These are phyloP conservation scores for Hippophae gyantsensis DNA, from an alignment of 306 rosid genomes.

Conservation along the genomic window DNA sequence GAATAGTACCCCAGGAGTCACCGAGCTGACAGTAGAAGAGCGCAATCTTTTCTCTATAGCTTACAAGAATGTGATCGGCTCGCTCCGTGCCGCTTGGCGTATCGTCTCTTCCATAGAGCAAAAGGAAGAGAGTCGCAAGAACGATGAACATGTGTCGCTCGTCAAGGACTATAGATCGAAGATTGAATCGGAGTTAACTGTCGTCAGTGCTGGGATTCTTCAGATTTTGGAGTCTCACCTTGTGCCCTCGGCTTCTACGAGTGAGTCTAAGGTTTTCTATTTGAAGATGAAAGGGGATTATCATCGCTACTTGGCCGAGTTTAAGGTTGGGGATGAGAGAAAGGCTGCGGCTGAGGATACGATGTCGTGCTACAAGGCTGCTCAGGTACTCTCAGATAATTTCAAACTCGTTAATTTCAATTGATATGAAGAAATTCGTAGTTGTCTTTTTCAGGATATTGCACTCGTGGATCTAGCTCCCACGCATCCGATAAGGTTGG, in stretches of 20 bases:
- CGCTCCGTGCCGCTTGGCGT: conserved; percentile 36
- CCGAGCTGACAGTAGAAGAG: conserved; percentile 36
- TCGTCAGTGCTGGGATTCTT: conserved; percentile 28
- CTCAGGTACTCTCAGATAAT: conserved; percentile 21
- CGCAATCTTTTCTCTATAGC: conserved; percentile 33
- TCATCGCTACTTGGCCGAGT: conserved; percentile 31
- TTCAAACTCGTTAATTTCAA: not conserved
- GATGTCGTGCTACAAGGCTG: conserved; percentile 33
- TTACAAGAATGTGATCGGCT: conserved; percentile 41
- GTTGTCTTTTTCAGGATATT: conserved; percentile 21
- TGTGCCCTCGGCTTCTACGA: conserved; percentile 27
- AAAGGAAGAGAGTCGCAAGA: conserved; percentile 37
- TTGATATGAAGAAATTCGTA: not conserved
- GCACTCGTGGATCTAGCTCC: conserved; percentile 32
- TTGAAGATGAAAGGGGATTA: conserved; percentile 40
- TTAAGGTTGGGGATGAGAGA: conserved; percentile 31
- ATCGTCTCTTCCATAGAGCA: conserved; percentile 37
- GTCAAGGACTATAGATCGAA: conserved; percentile 32
- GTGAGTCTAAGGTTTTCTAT: conserved; percentile 36
- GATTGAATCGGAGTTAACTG: conserved; percentile 29
- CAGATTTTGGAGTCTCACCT: conserved; percentile 25
- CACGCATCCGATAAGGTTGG: conserved; percentile 34
- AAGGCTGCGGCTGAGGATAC: conserved; percentile 34
- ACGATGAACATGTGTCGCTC: conserved; percentile 34
- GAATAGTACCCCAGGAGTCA: conserved; percentile 11